Conservation (phyloP, 169 alveolate species). For the Plasmodium sp. region DNA sequence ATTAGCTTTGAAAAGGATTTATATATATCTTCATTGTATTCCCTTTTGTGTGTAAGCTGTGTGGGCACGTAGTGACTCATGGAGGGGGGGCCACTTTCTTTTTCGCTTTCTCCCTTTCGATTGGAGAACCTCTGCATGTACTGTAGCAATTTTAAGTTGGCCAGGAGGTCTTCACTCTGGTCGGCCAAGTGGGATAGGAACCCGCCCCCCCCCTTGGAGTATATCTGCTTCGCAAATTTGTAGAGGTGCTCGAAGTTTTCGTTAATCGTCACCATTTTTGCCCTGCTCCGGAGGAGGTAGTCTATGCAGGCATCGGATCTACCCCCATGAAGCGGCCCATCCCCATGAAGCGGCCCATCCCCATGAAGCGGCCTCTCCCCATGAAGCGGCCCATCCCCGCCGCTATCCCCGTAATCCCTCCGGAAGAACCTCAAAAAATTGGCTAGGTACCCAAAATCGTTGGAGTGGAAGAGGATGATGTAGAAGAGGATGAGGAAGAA, state of each 20-base stretch:
- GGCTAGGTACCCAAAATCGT: constrained; percentile 18
- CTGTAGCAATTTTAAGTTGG: not conserved
- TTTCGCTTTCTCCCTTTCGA: not conserved
- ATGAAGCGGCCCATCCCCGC: not conserved
- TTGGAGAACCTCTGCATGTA: constrained; percentile 19
- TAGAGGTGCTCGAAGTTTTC: constrained; percentile 28
- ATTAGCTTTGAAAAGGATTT: constrained; percentile 32
- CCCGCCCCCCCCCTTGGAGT: not conserved
- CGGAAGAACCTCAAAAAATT: constrained; percentile 7
- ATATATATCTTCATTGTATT: constrained; percentile 46
- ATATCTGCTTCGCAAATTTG: constrained; percentile 14
- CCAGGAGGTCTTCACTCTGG: not conserved
- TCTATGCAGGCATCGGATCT: not conserved
- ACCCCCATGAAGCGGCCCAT: not conserved
- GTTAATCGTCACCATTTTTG: constrained; percentile 23
- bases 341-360: not conserved
- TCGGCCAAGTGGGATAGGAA: not conserved
- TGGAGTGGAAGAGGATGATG: constrained; percentile 37
- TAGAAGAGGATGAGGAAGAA: constrained; percentile 51
- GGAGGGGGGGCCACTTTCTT: not conserved
- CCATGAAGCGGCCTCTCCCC: not conserved
- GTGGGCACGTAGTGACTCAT: not conserved
- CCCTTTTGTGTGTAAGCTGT: not conserved
- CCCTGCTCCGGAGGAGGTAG: constrained; percentile 11
- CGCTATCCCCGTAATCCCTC: not conserved